These are phyloP conservation scores for Yueomyces sp. DNA, from an alignment of 805 yeast species.

Conservation along the genomic window DNA sequence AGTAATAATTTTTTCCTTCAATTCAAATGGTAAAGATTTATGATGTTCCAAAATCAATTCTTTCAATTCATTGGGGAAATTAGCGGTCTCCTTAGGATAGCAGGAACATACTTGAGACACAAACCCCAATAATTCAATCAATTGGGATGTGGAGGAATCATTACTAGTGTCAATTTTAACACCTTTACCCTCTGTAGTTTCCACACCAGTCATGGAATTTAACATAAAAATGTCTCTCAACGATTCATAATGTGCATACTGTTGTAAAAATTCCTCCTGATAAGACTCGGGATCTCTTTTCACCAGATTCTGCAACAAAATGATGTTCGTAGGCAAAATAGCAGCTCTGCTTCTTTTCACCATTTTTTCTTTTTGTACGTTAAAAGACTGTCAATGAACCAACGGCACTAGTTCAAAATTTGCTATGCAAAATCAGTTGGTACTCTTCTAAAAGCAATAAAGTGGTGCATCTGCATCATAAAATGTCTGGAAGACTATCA, in stretches of 20 bases:
- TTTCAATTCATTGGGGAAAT: slow-evolving; percentile 72
- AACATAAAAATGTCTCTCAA: slow-evolving; percentile 73
- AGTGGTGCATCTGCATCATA: no score
- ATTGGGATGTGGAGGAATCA: slow-evolving; percentile 31
- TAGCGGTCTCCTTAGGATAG: slow-evolving; percentile 77
- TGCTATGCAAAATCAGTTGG: no score
- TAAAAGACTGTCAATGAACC: no score
- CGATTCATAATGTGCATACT: slow-evolving; percentile 85
- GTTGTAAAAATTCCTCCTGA: slow-evolving; percentile 85
- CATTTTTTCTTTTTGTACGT: slow-evolving; percentile 31
- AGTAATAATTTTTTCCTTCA: slow-evolving; percentile 84
- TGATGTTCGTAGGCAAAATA: slow-evolving; percentile 81
- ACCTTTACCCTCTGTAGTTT: slow-evolving; percentile 12
- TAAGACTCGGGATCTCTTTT: slow-evolving; percentile 91
- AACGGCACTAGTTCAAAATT: no score
- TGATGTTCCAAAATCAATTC: slow-evolving; percentile 61
- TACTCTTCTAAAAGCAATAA: no score
- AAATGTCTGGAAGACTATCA: no score
- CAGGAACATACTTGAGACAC: slow-evolving; percentile 85
- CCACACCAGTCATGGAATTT: slow-evolving; percentile 13
- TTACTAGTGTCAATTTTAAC: slow-evolving; percentile 3
- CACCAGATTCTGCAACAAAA: slow-evolving; percentile 80
- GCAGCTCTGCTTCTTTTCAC: slow-evolving; percentile 86
- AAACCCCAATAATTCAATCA: slow-evolving; percentile 78
- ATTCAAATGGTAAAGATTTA: slow-evolving; percentile 65